phyloP scores from a whole-genome alignment of 1,284 basidiomycete genomes.

The Irpex sp. region DNA sequence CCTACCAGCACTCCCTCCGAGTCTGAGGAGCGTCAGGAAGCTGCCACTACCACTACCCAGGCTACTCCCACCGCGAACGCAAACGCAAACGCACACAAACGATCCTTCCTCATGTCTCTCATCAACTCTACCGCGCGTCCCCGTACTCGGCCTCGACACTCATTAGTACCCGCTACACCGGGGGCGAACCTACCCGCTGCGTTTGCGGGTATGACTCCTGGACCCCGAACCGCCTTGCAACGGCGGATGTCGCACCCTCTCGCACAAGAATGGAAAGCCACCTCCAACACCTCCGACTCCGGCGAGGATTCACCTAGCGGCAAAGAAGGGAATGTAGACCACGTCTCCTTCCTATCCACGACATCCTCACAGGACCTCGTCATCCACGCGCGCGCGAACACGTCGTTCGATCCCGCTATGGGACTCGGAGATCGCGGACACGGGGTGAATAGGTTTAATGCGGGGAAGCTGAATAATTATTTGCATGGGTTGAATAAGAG shows the following conservation, averaged over 20 bases:
- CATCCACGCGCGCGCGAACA: slow-evolving; percentile 74
- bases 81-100: slow-evolving; percentile 55
- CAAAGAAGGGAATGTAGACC: slow-evolving; percentile 32
- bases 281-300: slow-evolving; percentile 21
- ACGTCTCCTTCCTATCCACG: slow-evolving; percentile 69
- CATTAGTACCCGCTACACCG: slow-evolving; percentile 7
- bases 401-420: slow-evolving; percentile 78
- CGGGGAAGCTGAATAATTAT: slow-evolving; percentile 77
- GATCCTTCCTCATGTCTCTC: slow-evolving; percentile 73
- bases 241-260: slow-evolving; percentile 38
- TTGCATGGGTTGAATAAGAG: slow-evolving; percentile 77
- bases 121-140: slow-evolving; percentile 72
- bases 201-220: slow-evolving; percentile 15
- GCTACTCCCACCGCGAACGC: no score
- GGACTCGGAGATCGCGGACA: slow-evolving; percentile 62
- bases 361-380: slow-evolving; percentile 83
- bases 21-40: no score
- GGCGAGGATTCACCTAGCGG: slow-evolving; percentile 18
- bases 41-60: slow-evolving; percentile 30
- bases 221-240: slow-evolving; percentile 31
- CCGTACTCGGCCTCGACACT: slow-evolving; percentile 35
- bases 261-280: slow-evolving; percentile 23
- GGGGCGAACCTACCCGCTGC: slow-evolving; percentile 3
- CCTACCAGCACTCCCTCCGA: slow-evolving; percentile 22
- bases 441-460: slow-evolving; percentile 68